Evolutionary conservation across 1,284 basidiomycete species (phyloP).

Genomic region (Rhodofomes roseus): DNA sequence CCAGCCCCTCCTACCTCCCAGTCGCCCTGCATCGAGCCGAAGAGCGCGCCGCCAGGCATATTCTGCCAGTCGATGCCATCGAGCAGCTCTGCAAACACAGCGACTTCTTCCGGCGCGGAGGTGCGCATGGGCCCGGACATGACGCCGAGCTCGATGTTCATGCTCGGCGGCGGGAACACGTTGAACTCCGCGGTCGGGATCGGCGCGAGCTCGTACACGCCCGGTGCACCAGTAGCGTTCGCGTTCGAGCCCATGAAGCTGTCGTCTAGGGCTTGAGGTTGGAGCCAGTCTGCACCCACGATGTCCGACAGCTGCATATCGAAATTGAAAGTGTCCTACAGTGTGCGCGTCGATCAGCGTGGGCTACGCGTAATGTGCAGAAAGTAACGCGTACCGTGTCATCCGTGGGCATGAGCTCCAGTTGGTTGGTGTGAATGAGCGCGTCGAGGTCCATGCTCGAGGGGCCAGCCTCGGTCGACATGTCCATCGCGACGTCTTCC

Average conservation of each 20-base stretch:
- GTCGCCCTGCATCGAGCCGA: neutral
- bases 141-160: neutral
- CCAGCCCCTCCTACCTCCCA: neutral
- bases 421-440: neutral
- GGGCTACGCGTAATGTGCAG: neutral
- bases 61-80: conserved; percentile 10
- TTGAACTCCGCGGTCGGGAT: neutral
- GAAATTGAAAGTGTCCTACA: neutral
- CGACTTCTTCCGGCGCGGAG: neutral
- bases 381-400: neutral
- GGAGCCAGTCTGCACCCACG: neutral
- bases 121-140: neutral
- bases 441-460: neutral
- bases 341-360: neutral
- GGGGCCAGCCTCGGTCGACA: neutral
- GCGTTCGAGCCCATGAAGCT: neutral
- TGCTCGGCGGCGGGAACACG: neutral
- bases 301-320: neutral
- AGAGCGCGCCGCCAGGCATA: neutral
- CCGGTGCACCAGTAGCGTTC: neutral
- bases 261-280: neutral
- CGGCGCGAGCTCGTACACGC: neutral
- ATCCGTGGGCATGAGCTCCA: neutral
- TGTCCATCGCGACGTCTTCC: neutral
- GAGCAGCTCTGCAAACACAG: conserved; percentile 8